Conservation (phyloP, 208 protist species). For the Angomonas ambiguus region DNA sequence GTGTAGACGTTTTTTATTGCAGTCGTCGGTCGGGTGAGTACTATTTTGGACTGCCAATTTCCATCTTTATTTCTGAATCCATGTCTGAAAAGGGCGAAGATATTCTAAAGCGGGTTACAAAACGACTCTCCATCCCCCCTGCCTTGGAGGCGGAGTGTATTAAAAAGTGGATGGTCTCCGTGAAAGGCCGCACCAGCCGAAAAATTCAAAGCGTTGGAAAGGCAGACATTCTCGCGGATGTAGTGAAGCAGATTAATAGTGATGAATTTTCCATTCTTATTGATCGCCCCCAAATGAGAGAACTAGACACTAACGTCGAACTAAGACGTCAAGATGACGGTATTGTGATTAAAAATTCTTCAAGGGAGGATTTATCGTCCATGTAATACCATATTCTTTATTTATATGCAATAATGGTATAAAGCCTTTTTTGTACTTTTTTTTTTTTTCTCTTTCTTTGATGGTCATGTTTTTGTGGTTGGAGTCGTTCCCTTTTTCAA, state of each 20-base stretch:
- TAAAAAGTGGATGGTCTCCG: conserved; percentile 45
- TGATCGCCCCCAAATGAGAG: conserved; percentile 39
- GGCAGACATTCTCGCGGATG: conserved; percentile 34
- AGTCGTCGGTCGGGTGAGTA: conserved; percentile 43
- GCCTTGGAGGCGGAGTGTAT: conserved; percentile 17
- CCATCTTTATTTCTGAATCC: conserved; percentile 31
- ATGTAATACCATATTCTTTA: conserved; percentile 11
- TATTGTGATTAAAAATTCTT: conserved; percentile 54
- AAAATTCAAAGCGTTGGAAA: conserved; percentile 40
- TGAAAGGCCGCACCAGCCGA: conserved; percentile 23
- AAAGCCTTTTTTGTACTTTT: background rate
- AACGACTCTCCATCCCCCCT: conserved; percentile 37
- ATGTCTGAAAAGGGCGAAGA: conserved; percentile 40
- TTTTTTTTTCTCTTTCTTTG: background rate
- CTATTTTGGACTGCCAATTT: conserved; percentile 71
- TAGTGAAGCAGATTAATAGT: conserved; percentile 43
- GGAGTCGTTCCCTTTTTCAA: background rate
- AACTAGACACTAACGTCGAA: conserved; percentile 33
- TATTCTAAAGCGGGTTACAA: conserved; percentile 42
- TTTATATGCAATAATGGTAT: background rate
- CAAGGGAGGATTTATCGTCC: conserved; percentile 33
- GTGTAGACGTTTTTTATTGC: conserved; percentile 62
- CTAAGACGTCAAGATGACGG: conserved; percentile 22
- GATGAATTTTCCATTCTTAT: conserved; percentile 45
- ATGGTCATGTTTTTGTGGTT: too few species aligned